A percentile compares a stretch with the other conserved stretches of the same genome.
phyloP scores from a whole-genome alignment of 2,329 filamentous ascomycete genomes.

The Apiospora malaysiana region DNA sequence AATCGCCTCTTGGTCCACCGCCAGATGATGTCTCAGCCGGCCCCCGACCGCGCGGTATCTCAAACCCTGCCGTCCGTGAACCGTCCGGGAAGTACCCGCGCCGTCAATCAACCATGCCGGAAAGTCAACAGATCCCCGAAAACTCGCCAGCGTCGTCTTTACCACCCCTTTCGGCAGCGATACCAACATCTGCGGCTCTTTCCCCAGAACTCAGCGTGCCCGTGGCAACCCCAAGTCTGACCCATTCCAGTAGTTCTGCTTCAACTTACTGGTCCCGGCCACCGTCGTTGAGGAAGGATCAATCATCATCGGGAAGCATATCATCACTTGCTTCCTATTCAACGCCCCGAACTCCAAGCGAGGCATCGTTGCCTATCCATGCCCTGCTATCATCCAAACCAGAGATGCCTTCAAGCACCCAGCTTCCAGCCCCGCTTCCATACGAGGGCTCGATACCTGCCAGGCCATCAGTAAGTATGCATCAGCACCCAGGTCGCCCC shows the following conservation, averaged over 20 bases:
- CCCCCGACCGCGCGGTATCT: constrained; percentile 34
- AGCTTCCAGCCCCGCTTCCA: neutral
- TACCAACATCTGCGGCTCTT: constrained; percentile 29
- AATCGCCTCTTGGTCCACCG: constrained; percentile 48
- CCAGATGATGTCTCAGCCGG: constrained; percentile 40
- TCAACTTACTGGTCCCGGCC: constrained; percentile 39
- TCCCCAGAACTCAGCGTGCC: constrained; percentile 35
- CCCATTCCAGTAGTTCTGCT: constrained; percentile 28
- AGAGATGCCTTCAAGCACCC: constrained; percentile 23
- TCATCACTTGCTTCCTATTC: constrained; percentile 48
- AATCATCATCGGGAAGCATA: constrained; percentile 51
- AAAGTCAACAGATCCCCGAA: constrained; percentile 24
- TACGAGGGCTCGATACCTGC: constrained; percentile 6
- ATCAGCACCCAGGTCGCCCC: constrained; percentile 23
- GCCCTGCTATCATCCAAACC: constrained; percentile 54
- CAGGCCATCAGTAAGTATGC: constrained; percentile 6
- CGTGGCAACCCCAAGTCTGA: constrained; percentile 29
- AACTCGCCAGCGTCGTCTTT: neutral
- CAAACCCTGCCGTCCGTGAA: constrained; percentile 38
- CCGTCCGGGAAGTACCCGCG: constrained; percentile 29
- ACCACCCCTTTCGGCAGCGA: constrained; percentile 10
- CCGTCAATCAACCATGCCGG: constrained; percentile 31
- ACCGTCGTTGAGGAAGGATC: constrained; percentile 52
- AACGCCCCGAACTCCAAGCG: constrained; percentile 52
- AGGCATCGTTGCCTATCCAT: constrained; percentile 60